phyloP scores from a whole-genome alignment of 2,329 filamentous ascomycete genomes.

The Cladosporium sphaerospermum region DNA sequence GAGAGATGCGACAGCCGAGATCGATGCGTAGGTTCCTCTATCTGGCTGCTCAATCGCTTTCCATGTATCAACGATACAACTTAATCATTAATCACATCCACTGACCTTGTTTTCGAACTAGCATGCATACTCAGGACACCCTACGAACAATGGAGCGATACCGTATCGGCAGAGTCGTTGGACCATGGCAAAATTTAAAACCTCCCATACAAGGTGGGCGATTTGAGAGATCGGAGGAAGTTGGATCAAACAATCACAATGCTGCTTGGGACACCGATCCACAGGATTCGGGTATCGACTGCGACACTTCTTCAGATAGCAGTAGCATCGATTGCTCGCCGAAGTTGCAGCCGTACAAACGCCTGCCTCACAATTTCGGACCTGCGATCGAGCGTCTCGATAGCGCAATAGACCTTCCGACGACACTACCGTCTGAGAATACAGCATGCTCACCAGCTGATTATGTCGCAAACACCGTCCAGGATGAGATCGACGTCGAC shows the following conservation, averaged over 20 bases:
- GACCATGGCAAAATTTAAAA: slow-evolving; percentile 52
- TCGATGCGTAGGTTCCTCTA: slow-evolving; percentile 34
- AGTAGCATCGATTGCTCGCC: not conserved
- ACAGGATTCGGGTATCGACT: slow-evolving; percentile 11
- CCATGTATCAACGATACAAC: not conserved
- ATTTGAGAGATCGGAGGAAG: slow-evolving; percentile 29
- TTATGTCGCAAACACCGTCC: slow-evolving; percentile 31
- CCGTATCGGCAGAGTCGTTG: slow-evolving; percentile 52
- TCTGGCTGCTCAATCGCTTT: slow-evolving; percentile 19
- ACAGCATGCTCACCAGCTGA: slow-evolving; percentile 19
- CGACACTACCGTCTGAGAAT: not conserved
- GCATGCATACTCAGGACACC: slow-evolving; percentile 45
- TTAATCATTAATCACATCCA: no score
- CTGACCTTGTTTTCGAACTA: not conserved
- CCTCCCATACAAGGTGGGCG: slow-evolving; percentile 49
- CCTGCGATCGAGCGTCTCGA: not conserved
- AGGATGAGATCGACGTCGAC: slow-evolving; percentile 34
- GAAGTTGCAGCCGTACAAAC: not conserved
- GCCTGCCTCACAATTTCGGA: not conserved
- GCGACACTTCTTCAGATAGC: slow-evolving; percentile 8
- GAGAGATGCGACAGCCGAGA: slow-evolving; percentile 54
- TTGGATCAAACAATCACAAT: not conserved
- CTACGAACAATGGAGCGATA: slow-evolving; percentile 54
- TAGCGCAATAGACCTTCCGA: slow-evolving; percentile 4
- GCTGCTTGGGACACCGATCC: slow-evolving; percentile 8